phyloP scores from a whole-genome alignment of 1,284 basidiomycete genomes.

The Ganoderma lingzhi region DNA sequence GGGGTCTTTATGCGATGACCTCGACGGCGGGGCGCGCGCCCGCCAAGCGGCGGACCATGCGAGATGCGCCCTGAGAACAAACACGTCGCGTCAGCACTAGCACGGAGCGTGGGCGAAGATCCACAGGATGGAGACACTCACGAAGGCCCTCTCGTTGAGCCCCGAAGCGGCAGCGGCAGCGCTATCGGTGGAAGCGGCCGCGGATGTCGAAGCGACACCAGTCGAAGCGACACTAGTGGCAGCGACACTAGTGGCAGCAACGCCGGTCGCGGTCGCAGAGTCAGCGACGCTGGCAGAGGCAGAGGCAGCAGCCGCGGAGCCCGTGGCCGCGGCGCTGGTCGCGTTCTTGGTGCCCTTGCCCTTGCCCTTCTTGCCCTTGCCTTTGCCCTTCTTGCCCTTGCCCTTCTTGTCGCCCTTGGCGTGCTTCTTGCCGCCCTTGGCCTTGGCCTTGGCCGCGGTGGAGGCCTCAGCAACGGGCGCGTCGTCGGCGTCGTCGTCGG shows the following conservation, averaged over 20 bases:
- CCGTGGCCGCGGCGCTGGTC: background rate
- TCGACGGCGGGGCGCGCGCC: conserved; percentile 8
- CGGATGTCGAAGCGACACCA: background rate
- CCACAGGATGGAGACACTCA: background rate
- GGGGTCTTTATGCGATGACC: conserved; percentile 7
- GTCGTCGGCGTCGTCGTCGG: background rate
- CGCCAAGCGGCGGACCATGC: background rate
- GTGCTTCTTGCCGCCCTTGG: background rate
- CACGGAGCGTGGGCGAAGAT: background rate
- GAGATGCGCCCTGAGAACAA: background rate
- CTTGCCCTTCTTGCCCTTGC: background rate
- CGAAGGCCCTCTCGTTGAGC: background rate
- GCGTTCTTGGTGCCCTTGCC: background rate
- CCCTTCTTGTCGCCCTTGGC: background rate
- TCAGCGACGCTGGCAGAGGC: conserved; percentile 3
- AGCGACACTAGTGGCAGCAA: background rate
- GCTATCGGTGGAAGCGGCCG: background rate
- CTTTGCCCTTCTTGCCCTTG: background rate
- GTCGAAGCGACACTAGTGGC: background rate
- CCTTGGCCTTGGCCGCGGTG: background rate
- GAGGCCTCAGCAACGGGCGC: background rate
- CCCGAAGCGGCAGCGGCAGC: conserved; percentile 8
- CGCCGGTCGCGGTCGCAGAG: conserved; percentile 11
- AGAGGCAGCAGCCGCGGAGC: background rate
- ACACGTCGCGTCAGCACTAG: background rate